Percentiles rank a stretch among this genome's conserved stretches.
These are phyloP conservation scores for Xylaria sp. DNA, from an alignment of 2,329 filamentous ascomycete genomes.

Conservation along the genomic window DNA sequence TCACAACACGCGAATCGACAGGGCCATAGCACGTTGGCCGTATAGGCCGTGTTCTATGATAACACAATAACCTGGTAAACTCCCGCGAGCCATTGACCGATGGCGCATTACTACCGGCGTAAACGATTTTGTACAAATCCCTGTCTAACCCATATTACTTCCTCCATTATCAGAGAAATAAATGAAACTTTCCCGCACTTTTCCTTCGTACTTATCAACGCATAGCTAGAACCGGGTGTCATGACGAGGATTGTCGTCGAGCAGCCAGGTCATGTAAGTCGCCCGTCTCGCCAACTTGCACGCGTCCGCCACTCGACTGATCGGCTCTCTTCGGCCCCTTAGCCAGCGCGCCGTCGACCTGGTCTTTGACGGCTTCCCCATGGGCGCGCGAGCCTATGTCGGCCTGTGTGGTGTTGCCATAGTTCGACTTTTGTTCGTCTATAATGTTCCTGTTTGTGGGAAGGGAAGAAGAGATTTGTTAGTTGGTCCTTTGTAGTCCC, in stretches of 20 bases:
- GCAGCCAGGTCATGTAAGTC: slow-evolving; percentile 50
- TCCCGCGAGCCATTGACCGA: background rate
- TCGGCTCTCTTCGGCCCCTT: slow-evolving; percentile 49
- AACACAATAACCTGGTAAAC: background rate
- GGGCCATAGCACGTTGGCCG: too few relatives aligned
- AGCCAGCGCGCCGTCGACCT: slow-evolving; percentile 47
- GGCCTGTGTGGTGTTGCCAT: slow-evolving; percentile 36
- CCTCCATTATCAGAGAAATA: background rate
- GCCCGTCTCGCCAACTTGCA: slow-evolving; percentile 49
- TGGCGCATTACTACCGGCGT: background rate
- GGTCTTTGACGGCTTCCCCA: slow-evolving; percentile 47
- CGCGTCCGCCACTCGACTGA: slow-evolving; percentile 44
- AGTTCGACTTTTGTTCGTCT: slow-evolving; percentile 41
- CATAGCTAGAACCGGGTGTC: background rate
- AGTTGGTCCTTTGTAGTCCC: slow-evolving; percentile 6
- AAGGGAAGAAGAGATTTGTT: background rate
- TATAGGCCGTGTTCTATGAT: background rate
- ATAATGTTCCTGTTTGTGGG: slow-evolving; percentile 40
- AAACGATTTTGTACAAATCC: background rate
- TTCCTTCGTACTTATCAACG: background rate
- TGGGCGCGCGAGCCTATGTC: slow-evolving; percentile 37
- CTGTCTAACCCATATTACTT: background rate
- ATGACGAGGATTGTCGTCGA: slow-evolving; percentile 38
- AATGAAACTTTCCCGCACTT: background rate
- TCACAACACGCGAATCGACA: too few relatives aligned